phyloP scores from a whole-genome alignment of 345 rosid species.

The Psidium guajava region DNA sequence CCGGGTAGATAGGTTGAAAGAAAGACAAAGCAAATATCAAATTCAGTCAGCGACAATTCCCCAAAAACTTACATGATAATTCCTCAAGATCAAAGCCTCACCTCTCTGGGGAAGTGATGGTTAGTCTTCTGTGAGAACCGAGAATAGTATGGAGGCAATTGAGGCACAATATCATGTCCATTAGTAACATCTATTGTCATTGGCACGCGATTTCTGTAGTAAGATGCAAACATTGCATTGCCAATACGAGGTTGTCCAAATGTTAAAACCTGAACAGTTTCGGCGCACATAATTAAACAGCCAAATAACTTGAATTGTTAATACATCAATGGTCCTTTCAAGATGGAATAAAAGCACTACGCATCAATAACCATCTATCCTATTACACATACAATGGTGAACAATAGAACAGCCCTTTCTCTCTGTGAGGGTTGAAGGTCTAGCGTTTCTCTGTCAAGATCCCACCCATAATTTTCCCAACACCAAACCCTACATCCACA shows the following conservation, averaged over 20 bases:
- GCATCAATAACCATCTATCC: too few species aligned
- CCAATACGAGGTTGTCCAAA: not conserved
- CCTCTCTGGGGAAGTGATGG: conserved; percentile 94
- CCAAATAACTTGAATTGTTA: too few species aligned
- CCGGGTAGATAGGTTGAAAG: not conserved
- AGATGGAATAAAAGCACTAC: too few species aligned
- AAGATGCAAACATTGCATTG: not conserved
- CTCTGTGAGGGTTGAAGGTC: too few species aligned
- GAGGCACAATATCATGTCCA: not conserved
- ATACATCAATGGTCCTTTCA: too few species aligned
- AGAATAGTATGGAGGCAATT: not conserved
- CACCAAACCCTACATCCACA: too few species aligned
- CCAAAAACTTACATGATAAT: too few species aligned
- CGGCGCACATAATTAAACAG: too few species aligned
- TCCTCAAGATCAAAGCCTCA: not conserved
- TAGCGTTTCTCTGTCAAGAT: too few species aligned
- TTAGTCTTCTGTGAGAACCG: conserved; percentile 25
- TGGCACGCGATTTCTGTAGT: not conserved
- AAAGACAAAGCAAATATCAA: not conserved
- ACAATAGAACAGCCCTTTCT: too few species aligned
- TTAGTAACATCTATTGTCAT: not conserved
- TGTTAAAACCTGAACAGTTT: not conserved
- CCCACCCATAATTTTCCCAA: too few species aligned
- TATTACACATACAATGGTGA: too few species aligned
- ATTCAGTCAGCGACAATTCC: not conserved